Percentiles rank a stretch among this genome's conserved stretches.
Evolutionary conservation across 2,329 filamentous ascomycete genomes (phyloP).

Genomic region (Botryosphaeria dothidea): DNA sequence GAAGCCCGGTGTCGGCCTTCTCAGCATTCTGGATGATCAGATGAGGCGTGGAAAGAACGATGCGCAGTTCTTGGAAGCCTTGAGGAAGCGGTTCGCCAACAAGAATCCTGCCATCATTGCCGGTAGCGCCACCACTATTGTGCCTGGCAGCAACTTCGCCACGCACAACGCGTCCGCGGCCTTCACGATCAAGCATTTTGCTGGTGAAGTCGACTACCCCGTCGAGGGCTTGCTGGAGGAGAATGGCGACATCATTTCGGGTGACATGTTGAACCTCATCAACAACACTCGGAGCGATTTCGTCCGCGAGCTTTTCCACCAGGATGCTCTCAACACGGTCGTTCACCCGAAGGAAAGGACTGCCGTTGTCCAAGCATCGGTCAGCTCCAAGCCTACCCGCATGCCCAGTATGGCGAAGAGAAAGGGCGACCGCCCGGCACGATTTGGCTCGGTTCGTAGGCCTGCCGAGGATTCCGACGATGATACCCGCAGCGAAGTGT

Average conservation of each 20-base stretch:
- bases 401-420: slow-evolving; percentile 89
- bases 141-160: slow-evolving; percentile 86
- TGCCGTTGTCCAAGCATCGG: slow-evolving; percentile 92
- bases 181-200: slow-evolving; percentile 94
- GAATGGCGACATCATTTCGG: slow-evolving; percentile 94
- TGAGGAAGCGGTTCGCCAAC: slow-evolving; percentile 89
- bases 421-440: slow-evolving; percentile 61
- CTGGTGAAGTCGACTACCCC: slow-evolving; percentile 93
- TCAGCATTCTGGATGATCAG: slow-evolving; percentile 95
- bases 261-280: slow-evolving; percentile 92
- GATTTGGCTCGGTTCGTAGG: slow-evolving; percentile 43
- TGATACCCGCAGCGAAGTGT: slow-evolving; percentile 48
- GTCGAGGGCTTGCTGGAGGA: slow-evolving; percentile 86
- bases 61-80: slow-evolving; percentile 83
- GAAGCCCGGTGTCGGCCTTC: slow-evolving; percentile 87
- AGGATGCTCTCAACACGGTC: slow-evolving; percentile 88
- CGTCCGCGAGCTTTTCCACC: slow-evolving; percentile 87
- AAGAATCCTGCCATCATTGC: slow-evolving; percentile 91
- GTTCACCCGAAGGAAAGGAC: slow-evolving; percentile 89
- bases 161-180: slow-evolving; percentile 77
- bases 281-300: slow-evolving; percentile 86
- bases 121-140: slow-evolving; percentile 69
- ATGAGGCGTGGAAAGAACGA: slow-evolving; percentile 87
- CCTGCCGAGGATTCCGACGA: slow-evolving; percentile 47
- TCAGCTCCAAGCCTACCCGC: slow-evolving; percentile 91